Percentiles rank a stretch among this genome's conserved stretches.
Conservation (phyloP, 2,329 filamentous ascomycete species). For the Verticillium isaacii region DNA sequence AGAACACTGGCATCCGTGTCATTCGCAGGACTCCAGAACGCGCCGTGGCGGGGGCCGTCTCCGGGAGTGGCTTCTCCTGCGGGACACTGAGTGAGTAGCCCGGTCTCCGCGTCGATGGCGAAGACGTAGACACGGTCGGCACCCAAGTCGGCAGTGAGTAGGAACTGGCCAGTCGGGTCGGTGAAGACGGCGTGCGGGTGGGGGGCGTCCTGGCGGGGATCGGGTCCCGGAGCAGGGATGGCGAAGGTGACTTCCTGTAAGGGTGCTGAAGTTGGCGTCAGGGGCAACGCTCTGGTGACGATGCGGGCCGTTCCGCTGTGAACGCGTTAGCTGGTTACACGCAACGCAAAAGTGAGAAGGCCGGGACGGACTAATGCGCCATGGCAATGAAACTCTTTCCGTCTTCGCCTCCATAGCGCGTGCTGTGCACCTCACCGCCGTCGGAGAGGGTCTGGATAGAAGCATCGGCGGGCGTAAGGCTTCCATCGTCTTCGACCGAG, state of each 20-base stretch:
- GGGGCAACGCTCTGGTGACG: conserved; percentile 36
- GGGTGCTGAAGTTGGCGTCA: conserved; percentile 20
- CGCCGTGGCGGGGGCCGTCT: conserved; percentile 48
- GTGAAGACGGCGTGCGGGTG: conserved; percentile 49
- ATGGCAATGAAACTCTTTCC: conserved; percentile 35
- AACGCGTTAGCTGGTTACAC: neutral
- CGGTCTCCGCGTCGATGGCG: conserved; percentile 38
- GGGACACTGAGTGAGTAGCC: conserved; percentile 39
- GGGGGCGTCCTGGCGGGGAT: conserved; percentile 47
- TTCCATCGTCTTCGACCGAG: conserved; percentile 24
- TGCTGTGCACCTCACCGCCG: conserved; percentile 34
- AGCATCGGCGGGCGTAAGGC: conserved; percentile 21
- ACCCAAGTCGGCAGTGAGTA: conserved; percentile 49
- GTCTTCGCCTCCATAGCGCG: conserved; percentile 30
- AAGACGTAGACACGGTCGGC: conserved; percentile 51
- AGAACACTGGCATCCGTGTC: conserved; percentile 24
- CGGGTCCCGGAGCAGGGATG: conserved; percentile 35
- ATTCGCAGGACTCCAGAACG: conserved; percentile 38
- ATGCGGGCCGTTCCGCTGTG: conserved; percentile 35
- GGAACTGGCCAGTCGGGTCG: conserved; percentile 42
- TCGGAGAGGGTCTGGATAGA: conserved; percentile 19
- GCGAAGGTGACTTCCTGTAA: conserved; percentile 34
- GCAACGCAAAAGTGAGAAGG: neutral
- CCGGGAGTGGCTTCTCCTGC: conserved; percentile 36
- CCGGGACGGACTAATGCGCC: conserved; percentile 35